Evolutionary conservation across 139 green algal genomes (phyloP).

Genomic region (Micromonas pusilla): DNA sequence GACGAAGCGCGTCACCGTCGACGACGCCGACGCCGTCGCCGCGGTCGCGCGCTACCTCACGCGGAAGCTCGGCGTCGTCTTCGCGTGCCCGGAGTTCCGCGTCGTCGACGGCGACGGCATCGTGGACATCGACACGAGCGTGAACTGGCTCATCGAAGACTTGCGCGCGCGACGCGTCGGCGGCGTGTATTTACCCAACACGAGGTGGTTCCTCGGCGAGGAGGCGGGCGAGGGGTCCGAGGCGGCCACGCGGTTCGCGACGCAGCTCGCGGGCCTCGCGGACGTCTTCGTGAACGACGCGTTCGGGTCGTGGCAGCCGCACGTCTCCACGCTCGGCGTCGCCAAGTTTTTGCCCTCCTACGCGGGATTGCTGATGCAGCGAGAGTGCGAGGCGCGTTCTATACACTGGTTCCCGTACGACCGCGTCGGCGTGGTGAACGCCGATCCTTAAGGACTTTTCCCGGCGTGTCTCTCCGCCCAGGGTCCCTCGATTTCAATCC

Average conservation of each 20-base stretch:
- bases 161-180: conserved; percentile 33
- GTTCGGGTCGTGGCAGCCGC: conserved; percentile 42
- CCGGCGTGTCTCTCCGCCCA: no score
- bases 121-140: conserved; percentile 32
- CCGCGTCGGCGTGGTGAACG: no score
- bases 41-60: conserved; percentile 29
- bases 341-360: conserved; percentile 36
- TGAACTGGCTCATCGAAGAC: conserved; percentile 32
- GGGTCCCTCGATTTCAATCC: no score
- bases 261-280: conserved; percentile 36
- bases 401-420: no score
- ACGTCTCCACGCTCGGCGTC: conserved; percentile 37
- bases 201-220: conserved; percentile 38
- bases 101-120: conserved; percentile 19
- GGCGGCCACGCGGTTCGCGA: conserved; percentile 24
- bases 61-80: conserved; percentile 32
- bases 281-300: conserved; percentile 45
- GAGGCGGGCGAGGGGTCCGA: conserved; percentile 24
- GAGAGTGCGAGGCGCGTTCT: no score
- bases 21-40: conserved; percentile 24
- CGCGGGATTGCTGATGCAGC: conserved; percentile 41
- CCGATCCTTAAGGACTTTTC: no score
- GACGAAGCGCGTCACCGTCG: conserved; percentile 15
- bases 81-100: conserved; percentile 20
- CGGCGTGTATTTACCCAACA: conserved; percentile 43